Evolutionary conservation across 345 rosid genomes (phyloP).

Genomic region (Lepidium didymum): DNA sequence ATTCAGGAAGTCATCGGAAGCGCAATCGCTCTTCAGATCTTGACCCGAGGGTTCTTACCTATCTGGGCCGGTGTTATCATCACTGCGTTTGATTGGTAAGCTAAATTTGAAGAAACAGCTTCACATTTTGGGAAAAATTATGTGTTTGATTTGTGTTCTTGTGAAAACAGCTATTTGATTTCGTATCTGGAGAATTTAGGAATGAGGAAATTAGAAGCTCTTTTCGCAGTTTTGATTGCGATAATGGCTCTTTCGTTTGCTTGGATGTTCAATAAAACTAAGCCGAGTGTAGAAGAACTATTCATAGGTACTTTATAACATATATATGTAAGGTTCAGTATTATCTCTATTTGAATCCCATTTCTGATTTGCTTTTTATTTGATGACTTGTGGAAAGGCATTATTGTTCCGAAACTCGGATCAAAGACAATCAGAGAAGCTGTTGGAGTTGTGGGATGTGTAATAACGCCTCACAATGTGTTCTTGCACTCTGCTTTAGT

Average conservation of each 20-base stretch:
- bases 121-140: neutral
- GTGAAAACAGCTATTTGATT: conserved; percentile 55
- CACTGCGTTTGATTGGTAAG: conserved; percentile 83
- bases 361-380: neutral
- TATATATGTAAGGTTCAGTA: neutral
- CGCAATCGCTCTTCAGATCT: conserved; percentile 82
- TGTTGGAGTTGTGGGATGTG: conserved; percentile 93
- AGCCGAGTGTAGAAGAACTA: conserved; percentile 66
- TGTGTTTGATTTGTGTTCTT: neutral
- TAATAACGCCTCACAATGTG: conserved; percentile 90
- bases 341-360: neutral
- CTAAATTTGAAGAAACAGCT: neutral
- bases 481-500: conserved; percentile 92
- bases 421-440: conserved; percentile 88
- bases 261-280: conserved; percentile 81
- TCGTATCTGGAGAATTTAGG: conserved; percentile 73
- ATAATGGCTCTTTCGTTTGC: conserved; percentile 80
- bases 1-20: conserved; percentile 96
- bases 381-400: conserved; percentile 37
- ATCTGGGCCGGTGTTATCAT: conserved; percentile 86
- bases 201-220: conserved; percentile 71
- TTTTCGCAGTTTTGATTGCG: conserved; percentile 62
- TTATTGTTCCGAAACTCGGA: conserved; percentile 72
- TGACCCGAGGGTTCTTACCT: conserved; percentile 76
- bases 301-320: conserved; percentile 37